Percentiles rank a stretch among this genome's conserved stretches.
phyloP scores from a whole-genome alignment of 2,329 filamentous ascomycete genomes.

The Chaetomiaceae sp. region DNA sequence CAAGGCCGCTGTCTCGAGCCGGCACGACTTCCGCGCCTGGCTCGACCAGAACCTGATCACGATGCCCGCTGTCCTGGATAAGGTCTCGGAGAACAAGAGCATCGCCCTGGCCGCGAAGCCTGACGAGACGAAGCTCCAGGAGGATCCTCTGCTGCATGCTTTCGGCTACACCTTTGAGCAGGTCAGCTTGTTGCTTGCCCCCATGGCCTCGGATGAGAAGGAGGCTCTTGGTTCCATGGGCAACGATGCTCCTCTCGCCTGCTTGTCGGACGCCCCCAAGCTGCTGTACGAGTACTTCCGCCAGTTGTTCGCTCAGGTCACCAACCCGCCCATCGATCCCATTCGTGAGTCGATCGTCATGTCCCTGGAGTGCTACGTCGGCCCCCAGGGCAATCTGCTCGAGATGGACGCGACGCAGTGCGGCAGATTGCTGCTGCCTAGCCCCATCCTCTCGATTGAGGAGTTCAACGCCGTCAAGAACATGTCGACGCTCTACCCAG shows the following conservation, averaged over 20 bases:
- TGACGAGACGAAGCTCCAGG: conserved; percentile 66
- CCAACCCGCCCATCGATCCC: conserved; percentile 94
- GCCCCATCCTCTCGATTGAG: conserved; percentile 79
- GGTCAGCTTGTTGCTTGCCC: conserved; percentile 81
- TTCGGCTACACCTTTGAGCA: conserved; percentile 96
- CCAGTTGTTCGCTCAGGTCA: conserved; percentile 95
- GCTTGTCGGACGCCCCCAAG: conserved; percentile 81
- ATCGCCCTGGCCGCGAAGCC: conserved; percentile 61
- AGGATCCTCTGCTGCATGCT: conserved; percentile 75
- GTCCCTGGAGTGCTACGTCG: conserved; percentile 94
- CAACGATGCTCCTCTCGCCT: conserved; percentile 89
- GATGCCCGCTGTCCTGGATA: conserved; percentile 66
- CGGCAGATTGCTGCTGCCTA: conserved; percentile 75
- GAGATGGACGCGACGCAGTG: conserved; percentile 92
- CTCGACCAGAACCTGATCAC: conserved; percentile 79
- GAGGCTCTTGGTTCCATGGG: conserved; percentile 97
- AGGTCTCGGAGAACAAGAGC: conserved; percentile 49
- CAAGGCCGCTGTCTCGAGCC: conserved; percentile 79
- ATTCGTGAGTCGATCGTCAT: conserved; percentile 97
- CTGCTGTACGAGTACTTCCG: conserved; percentile 95
- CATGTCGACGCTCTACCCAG: conserved; percentile 64
- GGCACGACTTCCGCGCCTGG: conserved; percentile 85
- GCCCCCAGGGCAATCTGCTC: conserved; percentile 87
- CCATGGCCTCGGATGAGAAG: conserved; percentile 96
- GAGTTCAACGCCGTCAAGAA: conserved; percentile 86